Evolutionary conservation across 2,329 filamentous ascomycete genomes (phyloP), one percentile per base, ranked within the genome.

Genomic region (Neonectria punicea): DNA sequence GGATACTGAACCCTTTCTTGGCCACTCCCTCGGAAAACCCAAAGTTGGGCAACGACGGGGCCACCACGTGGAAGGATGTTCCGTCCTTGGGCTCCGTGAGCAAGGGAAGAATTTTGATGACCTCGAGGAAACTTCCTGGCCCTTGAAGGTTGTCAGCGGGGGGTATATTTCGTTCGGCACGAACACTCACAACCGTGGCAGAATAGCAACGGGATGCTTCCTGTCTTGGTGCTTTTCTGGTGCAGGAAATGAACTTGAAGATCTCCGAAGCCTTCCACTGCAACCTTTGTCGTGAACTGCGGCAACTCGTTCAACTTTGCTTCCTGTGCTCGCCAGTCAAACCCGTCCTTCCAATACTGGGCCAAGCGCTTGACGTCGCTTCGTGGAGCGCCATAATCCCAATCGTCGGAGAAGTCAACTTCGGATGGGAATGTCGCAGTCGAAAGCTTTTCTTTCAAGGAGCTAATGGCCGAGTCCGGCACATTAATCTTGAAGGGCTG

Each of bases 51-150:
- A 90, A 76, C 7, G 84, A 87, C 0, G 87, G 87, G 0, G 86
- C 86, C 0, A 90, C 83, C 11, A 89, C 78, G 64, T 89, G 83
- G 69, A 89, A 90, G 0, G 83, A 53, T 77, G 82, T 53, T 67
- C 79, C 55, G 69, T 77, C 30, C 18, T 69, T 13, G 73, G 79
- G 36, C 3, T 78, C 73, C 0, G 77, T 77, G 14, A 87, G 76
- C 0, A 82, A 77, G 1, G 82, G 83, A 7, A 93, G 80, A 50
- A 93, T 79, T 72, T 91, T 92, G 20, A 80, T 78, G 2, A 88
- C 89, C 77, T 93, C 90, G 51, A 91, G 74, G 73, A 92, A 92
- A 67, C 86, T 90, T 1, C 91, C 91, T 0, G 91, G 91, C 87
- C 88, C 77, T 22, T 22, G 22, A 22, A 22, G 22, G 22, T 22